Percentiles rank a stretch among this genome's conserved stretches.
These are phyloP conservation scores for Heliosperma pusillum DNA, from an alignment of 148 eudicot genomes.

Conservation along the genomic window DNA sequence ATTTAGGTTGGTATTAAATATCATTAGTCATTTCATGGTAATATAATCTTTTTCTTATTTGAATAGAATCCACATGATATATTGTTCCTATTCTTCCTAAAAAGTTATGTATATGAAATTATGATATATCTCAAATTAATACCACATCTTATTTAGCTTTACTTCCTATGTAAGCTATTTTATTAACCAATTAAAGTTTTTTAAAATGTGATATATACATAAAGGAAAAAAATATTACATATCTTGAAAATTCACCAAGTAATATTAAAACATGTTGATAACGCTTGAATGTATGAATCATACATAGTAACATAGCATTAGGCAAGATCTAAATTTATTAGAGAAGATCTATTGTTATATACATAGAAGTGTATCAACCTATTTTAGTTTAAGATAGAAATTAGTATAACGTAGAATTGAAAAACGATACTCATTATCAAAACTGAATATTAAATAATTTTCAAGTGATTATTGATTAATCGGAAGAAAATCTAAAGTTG, in stretches of 20 bases:
- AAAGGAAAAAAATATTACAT: too few relatives aligned
- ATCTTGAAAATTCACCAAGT: neutral
- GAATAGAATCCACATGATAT: constrained; percentile 18
- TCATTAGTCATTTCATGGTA: constrained; percentile 2
- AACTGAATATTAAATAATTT: neutral
- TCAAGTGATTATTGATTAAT: neutral
- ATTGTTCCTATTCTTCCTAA: constrained; percentile 14
- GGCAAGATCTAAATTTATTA: neutral
- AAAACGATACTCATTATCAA: neutral
- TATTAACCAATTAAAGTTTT: neutral
- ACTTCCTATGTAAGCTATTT: neutral
- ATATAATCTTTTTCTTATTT: constrained; percentile 3
- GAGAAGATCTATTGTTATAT: neutral
- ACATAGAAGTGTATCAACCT: neutral
- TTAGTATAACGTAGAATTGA: neutral
- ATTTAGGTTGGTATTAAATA: neutral
- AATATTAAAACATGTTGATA: neutral
- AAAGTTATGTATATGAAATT: constrained; percentile 5
- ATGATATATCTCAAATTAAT: constrained; percentile 13
- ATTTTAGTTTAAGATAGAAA: neutral
- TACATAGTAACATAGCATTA: neutral
- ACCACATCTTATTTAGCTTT: constrained; percentile 20
- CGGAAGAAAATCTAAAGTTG: neutral
- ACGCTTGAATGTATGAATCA: neutral
- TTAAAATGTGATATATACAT: too few relatives aligned